Base-by-base conservation (phyloP, 2,329 filamentous ascomycete species). In the Acarospora socialis region DNA sequence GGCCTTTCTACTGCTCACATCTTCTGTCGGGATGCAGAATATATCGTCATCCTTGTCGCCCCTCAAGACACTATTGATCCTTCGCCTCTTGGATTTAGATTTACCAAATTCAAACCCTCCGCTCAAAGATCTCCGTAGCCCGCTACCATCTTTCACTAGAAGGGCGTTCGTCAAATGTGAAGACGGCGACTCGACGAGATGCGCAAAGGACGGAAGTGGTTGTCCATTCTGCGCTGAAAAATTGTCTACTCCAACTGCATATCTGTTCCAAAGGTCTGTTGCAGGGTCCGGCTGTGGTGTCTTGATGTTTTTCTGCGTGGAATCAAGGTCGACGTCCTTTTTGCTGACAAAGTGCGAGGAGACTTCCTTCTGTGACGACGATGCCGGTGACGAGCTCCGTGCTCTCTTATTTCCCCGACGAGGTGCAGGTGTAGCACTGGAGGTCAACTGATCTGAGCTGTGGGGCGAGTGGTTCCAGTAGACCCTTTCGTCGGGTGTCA, bases 261-360 rank as follows among this genome's bases (percentile, higher is more conserved):
- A 83, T 32, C 77, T 73, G 44, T 79, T 80, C 81, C 81, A 87
- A 2, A 86, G 55, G 41, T 86, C 78, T 19, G 77, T 55, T 2
- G 77, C 78, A 21, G 81, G 77, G 46, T 86, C 79, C 19, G 73
- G 67, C 41, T 77, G 70, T 8, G 76, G 75, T 1, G 77, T 78
- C 42, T 68, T 74, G 25, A 81, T 53, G 1, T 70, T 61, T 33
- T 66, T 61, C 22, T 68, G 66, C 24, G 77, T 54, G 40, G 65
- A 63, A 45, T 71, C 66, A 22, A 75, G 55, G 43, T 79, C 71
- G 38, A 76, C 57, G 0, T 55, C 51, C 43, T 54, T 54, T 47
- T 5, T 63, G 60, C 1, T 54, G 38, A 28, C 46, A 35, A 49
- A 47, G 32, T 55, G 52, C 28, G 52, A 53, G 3, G 56, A 56